Conservation (phyloP, 352 stramenopile species). For the Albugo candida region DNA sequence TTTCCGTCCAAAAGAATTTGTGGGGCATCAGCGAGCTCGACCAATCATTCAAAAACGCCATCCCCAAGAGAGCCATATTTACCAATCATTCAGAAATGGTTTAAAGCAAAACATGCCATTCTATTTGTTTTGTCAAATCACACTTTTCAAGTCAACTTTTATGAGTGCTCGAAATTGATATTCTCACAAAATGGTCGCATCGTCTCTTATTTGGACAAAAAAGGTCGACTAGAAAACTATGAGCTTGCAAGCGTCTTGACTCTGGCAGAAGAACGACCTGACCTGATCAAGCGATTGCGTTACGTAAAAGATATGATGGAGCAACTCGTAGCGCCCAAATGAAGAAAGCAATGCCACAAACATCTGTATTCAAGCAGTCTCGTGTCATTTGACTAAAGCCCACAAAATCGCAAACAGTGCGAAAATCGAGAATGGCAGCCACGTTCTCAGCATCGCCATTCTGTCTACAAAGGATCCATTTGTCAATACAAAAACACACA, state of each 20-base stretch:
- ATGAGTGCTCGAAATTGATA: constrained; percentile 91
- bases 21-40: constrained; percentile 13
- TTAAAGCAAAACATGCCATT: constrained; percentile 94
- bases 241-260: constrained; percentile 27
- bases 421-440: constrained; percentile 13
- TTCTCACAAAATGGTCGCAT: constrained; percentile 79
- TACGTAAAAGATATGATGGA: constrained; percentile 96
- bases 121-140: constrained; percentile 94
- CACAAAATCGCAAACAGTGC: constrained; percentile 10
- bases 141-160: constrained; percentile 92
- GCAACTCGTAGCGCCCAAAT: constrained; percentile 47
- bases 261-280: constrained; percentile 29
- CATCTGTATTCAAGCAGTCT: constrained; percentile 9
- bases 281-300: constrained; percentile 55
- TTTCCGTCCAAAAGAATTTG: constrained; percentile 6
- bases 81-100: constrained; percentile 96
- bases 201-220: constrained; percentile 79
- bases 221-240: constrained; percentile 32
- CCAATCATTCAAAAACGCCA: constrained; percentile 3
- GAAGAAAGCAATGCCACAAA: not conserved
- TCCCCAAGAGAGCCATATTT: constrained; percentile 17
- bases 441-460: constrained; percentile 18
- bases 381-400: not conserved
- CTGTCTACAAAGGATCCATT: constrained; percentile 31
- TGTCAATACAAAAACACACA: constrained; percentile 72